Evolutionary conservation across 1,284 basidiomycete genomes (phyloP).

Genomic region (Mycosarcoma maydis): DNA sequence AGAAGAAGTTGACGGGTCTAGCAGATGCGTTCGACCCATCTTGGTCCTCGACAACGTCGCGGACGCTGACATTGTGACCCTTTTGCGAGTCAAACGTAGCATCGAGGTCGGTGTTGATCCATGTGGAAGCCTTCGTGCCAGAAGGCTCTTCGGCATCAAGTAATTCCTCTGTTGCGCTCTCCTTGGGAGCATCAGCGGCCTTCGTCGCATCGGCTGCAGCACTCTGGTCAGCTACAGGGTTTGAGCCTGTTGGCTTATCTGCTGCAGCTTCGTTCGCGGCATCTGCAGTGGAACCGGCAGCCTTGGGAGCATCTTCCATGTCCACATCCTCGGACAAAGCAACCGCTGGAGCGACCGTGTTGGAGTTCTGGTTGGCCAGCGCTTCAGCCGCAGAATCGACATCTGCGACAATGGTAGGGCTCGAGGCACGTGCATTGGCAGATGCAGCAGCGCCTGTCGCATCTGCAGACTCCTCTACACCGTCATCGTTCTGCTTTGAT

Average conservation of each 20-base stretch:
- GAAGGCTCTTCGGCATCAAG: conserved; percentile 24
- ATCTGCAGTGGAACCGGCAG: not conserved
- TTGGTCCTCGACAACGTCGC: conserved; percentile 35
- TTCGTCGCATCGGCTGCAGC: conserved; percentile 10
- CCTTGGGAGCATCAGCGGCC: conserved; percentile 13
- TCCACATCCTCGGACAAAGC: conserved; percentile 39
- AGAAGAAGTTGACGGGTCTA: conserved; percentile 77
- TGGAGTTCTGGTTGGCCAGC: conserved; percentile 45
- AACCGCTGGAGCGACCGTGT: conserved; percentile 37
- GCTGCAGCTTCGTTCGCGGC: not conserved
- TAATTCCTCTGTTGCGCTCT: conserved; percentile 8
- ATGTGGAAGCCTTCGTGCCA: conserved; percentile 67
- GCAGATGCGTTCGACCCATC: conserved; percentile 12
- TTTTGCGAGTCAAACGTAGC: conserved; percentile 53
- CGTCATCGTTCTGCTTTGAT: conserved; percentile 47
- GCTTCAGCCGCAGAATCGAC: conserved; percentile 40
- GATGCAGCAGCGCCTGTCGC: conserved; percentile 35
- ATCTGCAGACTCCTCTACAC: conserved; percentile 26
- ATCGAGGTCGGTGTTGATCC: conserved; percentile 69
- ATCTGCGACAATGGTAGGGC: conserved; percentile 44
- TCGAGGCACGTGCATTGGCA: conserved; percentile 38
- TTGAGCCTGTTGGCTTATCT: conserved; percentile 1
- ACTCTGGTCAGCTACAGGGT: not conserved
- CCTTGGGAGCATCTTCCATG: conserved; percentile 47
- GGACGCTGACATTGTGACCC: conserved; percentile 35